A percentile compares a stretch with the other conserved stretches of the same genome.
Evolutionary conservation across 2,329 filamentous ascomycete species (phyloP).

Genomic region (Aspergillus thermomutatus): DNA sequence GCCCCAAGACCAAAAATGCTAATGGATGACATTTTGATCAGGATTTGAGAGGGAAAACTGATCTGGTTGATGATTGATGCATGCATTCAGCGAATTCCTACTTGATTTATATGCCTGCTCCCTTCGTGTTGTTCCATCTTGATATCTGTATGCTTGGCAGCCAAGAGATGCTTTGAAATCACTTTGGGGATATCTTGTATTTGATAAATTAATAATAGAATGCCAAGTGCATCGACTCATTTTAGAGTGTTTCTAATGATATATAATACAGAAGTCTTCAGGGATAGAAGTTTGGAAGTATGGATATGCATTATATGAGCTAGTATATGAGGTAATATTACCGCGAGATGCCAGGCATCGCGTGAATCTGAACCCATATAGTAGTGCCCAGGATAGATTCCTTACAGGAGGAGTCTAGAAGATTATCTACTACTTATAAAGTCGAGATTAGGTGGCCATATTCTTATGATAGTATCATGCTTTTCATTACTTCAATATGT

Average conservation of each 20-base stretch:
- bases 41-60: neutral
- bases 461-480: too few relatives aligned
- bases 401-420: too few relatives aligned
- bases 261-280: neutral
- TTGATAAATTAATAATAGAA: neutral
- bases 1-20: slow-evolving; percentile 13
- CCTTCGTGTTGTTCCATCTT: neutral
- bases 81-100: neutral
- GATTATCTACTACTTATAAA: too few relatives aligned
- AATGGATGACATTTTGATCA: neutral
- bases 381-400: neutral
- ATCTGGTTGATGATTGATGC: neutral
- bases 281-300: neutral
- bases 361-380: neutral
- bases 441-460: too few relatives aligned
- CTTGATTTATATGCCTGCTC: neutral
- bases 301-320: neutral
- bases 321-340: neutral
- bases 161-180: neutral
- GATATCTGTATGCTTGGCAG: neutral
- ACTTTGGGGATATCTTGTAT: neutral
- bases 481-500: too few relatives aligned
- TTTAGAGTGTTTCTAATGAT: neutral
- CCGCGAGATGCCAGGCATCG: neutral
- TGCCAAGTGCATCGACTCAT: neutral